A percentile compares a stretch with the other conserved stretches of the same genome.
These are phyloP conservation scores for Candida neerlandica DNA, from an alignment of 1,139 yeast species.

Conservation along the genomic window DNA sequence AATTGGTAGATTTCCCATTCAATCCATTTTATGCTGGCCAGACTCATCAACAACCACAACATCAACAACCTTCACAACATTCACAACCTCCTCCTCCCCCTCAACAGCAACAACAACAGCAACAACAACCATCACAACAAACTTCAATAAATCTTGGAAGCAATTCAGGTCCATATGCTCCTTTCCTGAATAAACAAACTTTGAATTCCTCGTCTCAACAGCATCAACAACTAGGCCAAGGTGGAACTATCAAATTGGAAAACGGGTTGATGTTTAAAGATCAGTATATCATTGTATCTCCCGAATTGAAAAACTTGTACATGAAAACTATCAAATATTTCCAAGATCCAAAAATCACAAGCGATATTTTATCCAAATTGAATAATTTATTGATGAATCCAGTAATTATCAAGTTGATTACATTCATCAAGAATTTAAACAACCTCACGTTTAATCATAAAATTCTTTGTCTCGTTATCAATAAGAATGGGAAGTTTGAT, in stretches of 20 bases:
- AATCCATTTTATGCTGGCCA: constrained; percentile 13
- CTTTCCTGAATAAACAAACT: constrained; percentile 3
- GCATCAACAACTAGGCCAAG: constrained; percentile 9
- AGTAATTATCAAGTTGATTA: constrained; percentile 35
- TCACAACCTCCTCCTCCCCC: constrained; percentile 8
- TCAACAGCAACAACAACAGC: constrained; percentile 8
- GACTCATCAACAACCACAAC: constrained; percentile 8
- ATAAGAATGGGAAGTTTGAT: constrained; percentile 61
- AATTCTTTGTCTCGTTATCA: constrained; percentile 50
- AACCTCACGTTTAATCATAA: constrained; percentile 46
- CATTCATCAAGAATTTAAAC: constrained; percentile 46
- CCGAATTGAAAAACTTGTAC: constrained; percentile 48
- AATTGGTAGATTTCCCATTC: constrained; percentile 38
- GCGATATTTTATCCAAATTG: constrained; percentile 39
- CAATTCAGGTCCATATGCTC: constrained; percentile 1
- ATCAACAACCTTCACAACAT: constrained; percentile 10
- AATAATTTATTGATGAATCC: constrained; percentile 33
- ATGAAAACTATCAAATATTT: constrained; percentile 50
- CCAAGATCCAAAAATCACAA: constrained; percentile 37
- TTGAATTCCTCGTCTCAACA: constrained; percentile 8
- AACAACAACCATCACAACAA: constrained; percentile 9
- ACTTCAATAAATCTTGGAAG: constrained; percentile 7
- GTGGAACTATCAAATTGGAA: constrained; percentile 41
- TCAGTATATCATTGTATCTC: constrained; percentile 55
- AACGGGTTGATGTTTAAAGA: constrained; percentile 58